Evolutionary conservation across 2,329 filamentous ascomycete genomes (phyloP).

Genomic region (Paraconiothyrium sp.): DNA sequence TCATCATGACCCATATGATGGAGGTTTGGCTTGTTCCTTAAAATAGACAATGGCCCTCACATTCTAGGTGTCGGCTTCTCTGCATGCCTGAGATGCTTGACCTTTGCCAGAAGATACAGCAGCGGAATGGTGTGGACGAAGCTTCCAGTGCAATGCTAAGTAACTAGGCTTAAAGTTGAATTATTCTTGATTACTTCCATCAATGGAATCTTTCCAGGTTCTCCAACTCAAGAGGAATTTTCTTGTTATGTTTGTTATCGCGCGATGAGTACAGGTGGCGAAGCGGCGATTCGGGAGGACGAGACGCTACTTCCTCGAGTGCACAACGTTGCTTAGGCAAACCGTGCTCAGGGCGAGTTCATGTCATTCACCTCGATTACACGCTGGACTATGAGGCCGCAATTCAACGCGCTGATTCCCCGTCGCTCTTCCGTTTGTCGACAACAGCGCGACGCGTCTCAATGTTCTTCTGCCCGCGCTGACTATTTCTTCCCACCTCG

Average conservation of each 20-base stretch:
- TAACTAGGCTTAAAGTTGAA: neutral
- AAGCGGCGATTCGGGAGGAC: neutral
- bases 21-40: neutral
- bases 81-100: neutral
- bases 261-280: neutral
- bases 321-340: neutral
- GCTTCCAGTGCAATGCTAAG: neutral
- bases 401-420: neutral
- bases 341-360: neutral
- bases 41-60: neutral
- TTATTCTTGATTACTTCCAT: neutral
- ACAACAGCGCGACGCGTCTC: neutral
- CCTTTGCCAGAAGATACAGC: neutral
- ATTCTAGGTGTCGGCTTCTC: neutral
- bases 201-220: neutral
- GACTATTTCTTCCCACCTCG: neutral
- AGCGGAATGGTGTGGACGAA: neutral
- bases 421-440: neutral
- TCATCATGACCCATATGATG: neutral
- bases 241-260: neutral
- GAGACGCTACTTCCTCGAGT: slow-evolving; percentile 6
- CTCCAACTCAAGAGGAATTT: neutral
- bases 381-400: neutral
- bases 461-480: neutral
- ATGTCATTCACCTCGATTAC: neutral